Percentiles rank a stretch among this genome's conserved stretches.
Evolutionary conservation across 1,139 yeast species (phyloP).

Genomic region (Debaryomyces singareniensis): DNA sequence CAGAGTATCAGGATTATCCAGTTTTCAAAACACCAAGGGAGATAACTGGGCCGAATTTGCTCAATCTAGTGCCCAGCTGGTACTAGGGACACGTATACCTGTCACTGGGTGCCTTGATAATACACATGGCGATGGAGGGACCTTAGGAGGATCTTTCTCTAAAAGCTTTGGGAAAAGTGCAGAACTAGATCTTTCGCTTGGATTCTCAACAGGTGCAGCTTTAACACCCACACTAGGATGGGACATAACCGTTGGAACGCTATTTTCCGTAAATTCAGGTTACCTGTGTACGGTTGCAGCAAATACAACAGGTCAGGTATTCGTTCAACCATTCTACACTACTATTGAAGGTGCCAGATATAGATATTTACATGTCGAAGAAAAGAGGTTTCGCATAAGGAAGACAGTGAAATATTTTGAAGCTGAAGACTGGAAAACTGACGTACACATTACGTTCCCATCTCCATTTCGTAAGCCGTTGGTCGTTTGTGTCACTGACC

Average conservation of each 20-base stretch:
- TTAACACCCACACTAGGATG: constrained; percentile 5
- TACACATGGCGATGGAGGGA: constrained; percentile 17
- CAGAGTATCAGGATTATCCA: constrained; percentile 9
- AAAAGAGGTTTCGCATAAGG: constrained; percentile 1
- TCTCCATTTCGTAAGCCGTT: constrained; percentile 10
- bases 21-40: constrained; percentile 4
- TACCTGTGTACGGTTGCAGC: constrained; percentile 13
- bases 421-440: constrained; percentile 7
- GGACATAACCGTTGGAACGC: constrained; percentile 5
- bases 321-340: constrained; percentile 12
- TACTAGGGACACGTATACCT: constrained; percentile 10
- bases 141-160: constrained; percentile 10
- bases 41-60: constrained; percentile 13
- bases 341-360: constrained; percentile 9
- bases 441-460: constrained; percentile 4
- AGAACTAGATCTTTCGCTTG: constrained; percentile 11
- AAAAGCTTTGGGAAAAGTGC: constrained; percentile 11
- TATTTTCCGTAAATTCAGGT: constrained; percentile 8
- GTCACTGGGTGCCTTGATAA: constrained; percentile 15
- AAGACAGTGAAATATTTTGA: constrained; percentile 3
- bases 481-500: constrained; percentile 14
- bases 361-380: constrained; percentile 7
- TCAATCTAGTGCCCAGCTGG: constrained; percentile 3
- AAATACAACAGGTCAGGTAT: constrained; percentile 16
- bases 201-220: constrained; percentile 3